Evolutionary conservation across 768 basidiomycete genomes (phyloP).

Genomic region (Mycena rosella): DNA sequence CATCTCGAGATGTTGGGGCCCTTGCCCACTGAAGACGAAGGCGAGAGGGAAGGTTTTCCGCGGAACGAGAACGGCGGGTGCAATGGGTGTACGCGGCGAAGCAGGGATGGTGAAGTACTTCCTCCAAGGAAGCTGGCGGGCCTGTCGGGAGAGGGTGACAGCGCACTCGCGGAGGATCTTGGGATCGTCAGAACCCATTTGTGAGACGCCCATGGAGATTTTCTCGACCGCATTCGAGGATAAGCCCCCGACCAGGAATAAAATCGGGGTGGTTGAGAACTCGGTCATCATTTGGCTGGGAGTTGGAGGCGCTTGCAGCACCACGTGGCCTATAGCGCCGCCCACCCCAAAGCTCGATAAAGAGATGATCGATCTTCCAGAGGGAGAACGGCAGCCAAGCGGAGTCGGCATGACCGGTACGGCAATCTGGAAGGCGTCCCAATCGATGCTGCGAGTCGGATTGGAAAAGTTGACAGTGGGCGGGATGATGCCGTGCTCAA

Average conservation of each 20-base stretch:
- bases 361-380: conserved; percentile 17
- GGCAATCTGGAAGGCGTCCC: neutral
- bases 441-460: conserved; percentile 32
- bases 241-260: conserved; percentile 9
- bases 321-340: conserved; percentile 17
- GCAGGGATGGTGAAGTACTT: conserved; percentile 18
- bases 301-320: conserved; percentile 5
- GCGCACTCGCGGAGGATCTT: conserved; percentile 16
- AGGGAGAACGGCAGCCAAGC: neutral
- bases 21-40: conserved; percentile 52
- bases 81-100: conserved; percentile 4
- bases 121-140: conserved; percentile 38
- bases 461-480: conserved; percentile 44
- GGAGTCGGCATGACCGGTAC: conserved; percentile 3
- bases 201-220: neutral
- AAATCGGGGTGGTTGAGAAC: neutral
- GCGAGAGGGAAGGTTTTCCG: conserved; percentile 40
- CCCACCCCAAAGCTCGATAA: neutral
- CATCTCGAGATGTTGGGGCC: conserved; percentile 50
- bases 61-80: conserved; percentile 28
- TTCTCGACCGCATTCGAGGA: conserved; percentile 5
- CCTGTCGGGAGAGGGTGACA: conserved; percentile 25
- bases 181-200: neutral
- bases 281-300: neutral
- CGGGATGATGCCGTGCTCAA: conserved; percentile 43